Evolutionary conservation across 768 basidiomycete species (phyloP).

Genomic region (Pulveroboletus ravenelii): DNA sequence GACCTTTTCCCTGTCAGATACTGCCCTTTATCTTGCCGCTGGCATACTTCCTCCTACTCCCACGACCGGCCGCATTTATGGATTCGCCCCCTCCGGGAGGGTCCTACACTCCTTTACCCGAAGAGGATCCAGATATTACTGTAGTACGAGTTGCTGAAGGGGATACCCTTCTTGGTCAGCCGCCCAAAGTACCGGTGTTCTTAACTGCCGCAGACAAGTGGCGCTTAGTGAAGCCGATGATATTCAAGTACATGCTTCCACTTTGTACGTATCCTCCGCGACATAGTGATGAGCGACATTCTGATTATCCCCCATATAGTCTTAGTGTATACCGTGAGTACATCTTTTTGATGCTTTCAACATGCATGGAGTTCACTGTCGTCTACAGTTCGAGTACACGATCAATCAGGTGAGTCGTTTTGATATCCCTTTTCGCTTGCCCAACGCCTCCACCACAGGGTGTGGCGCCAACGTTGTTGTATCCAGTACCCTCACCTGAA

Average conservation of each 20-base stretch:
- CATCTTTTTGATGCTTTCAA: not conserved
- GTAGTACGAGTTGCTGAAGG: slow-evolving; percentile 24
- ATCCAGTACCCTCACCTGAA: slow-evolving; percentile 69
- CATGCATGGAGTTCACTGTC: not conserved
- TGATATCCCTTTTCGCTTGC: not conserved
- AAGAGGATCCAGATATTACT: slow-evolving; percentile 24
- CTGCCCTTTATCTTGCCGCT: slow-evolving; percentile 78
- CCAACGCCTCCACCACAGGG: slow-evolving; percentile 44
- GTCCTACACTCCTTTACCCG: slow-evolving; percentile 36
- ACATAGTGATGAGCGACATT: not conserved
- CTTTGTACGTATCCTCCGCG: slow-evolving; percentile 55
- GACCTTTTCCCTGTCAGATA: slow-evolving; percentile 41
- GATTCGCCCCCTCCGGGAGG: slow-evolving; percentile 32
- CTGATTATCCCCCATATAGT: slow-evolving; percentile 34
- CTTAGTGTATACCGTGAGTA: slow-evolving; percentile 57
- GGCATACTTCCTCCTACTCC: slow-evolving; percentile 75
- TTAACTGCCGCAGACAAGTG: slow-evolving; percentile 76
- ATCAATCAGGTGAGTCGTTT: slow-evolving; percentile 68
- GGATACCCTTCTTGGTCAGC: slow-evolving; percentile 24
- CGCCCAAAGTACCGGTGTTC: slow-evolving; percentile 43
- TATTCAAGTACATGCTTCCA: slow-evolving; percentile 87
- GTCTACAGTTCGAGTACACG: slow-evolving; percentile 78
- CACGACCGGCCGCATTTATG: slow-evolving; percentile 50
- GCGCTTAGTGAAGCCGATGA: slow-evolving; percentile 71
- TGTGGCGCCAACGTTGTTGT: slow-evolving; percentile 84